Percentiles rank a stretch among this genome's conserved stretches.
phyloP scores from a whole-genome alignment of 371 early-diverging fungal species.

The Rhizopus microsporus region DNA sequence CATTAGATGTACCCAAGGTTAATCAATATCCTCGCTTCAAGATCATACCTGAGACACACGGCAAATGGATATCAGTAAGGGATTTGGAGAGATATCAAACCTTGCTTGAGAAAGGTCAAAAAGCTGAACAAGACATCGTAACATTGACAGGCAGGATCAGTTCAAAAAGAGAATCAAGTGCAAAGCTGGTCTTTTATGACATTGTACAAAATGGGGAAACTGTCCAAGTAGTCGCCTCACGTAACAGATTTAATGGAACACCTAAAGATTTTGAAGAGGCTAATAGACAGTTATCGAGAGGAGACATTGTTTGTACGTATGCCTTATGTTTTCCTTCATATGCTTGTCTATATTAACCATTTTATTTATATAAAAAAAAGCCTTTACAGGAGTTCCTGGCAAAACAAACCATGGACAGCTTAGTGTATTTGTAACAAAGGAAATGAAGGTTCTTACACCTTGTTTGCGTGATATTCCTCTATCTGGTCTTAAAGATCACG shows the following conservation, averaged over 20 bases:
- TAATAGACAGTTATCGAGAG: constrained; percentile 53
- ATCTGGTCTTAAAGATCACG: constrained; percentile 65
- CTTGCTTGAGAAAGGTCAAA: constrained; percentile 32
- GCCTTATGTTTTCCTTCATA: neutral
- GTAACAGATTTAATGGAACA: constrained; percentile 42
- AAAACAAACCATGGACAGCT: constrained; percentile 84
- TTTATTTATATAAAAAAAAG: constrained; percentile 25
- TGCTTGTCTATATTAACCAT: neutral
- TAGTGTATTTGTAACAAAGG: constrained; percentile 67
- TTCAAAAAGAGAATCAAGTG: constrained; percentile 71
- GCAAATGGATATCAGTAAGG: constrained; percentile 31
- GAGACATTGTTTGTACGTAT: constrained; percentile 68
- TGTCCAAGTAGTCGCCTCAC: constrained; percentile 72
- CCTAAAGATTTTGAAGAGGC: constrained; percentile 46
- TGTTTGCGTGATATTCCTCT: constrained; percentile 88
- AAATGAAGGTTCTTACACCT: constrained; percentile 79
- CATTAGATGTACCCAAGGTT: neutral
- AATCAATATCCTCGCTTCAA: constrained; percentile 36
- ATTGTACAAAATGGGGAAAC: constrained; percentile 61
- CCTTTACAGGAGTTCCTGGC: constrained; percentile 75
- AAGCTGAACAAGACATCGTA: constrained; percentile 30
- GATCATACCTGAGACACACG: constrained; percentile 26
- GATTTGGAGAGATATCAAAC: constrained; percentile 23
- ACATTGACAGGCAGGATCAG: constrained; percentile 61
- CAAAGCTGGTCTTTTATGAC: constrained; percentile 75